A percentile compares a stretch with the other conserved stretches of the same genome.
phyloP scores from a whole-genome alignment of 148 eudicot species.

The Silene conica region DNA sequence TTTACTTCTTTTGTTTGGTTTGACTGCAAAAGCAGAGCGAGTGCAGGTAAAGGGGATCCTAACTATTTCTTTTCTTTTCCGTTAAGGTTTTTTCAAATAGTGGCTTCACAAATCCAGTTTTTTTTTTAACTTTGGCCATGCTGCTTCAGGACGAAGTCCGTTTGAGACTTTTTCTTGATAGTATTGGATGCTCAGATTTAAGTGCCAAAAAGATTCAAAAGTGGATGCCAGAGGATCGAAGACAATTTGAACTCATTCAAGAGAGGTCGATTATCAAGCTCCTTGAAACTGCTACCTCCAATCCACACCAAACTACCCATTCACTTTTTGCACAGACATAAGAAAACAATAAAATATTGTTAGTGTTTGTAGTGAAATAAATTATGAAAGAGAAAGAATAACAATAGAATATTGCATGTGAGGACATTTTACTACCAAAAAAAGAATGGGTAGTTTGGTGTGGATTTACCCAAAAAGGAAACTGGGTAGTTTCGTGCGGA shows the following conservation, averaged over 20 bases:
- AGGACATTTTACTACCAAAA: too few species aligned
- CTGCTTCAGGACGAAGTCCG: slow-evolving; percentile 90
- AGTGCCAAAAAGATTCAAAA: slow-evolving; percentile 97
- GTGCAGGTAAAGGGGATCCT: slow-evolving; percentile 60
- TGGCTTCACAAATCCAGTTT: not conserved
- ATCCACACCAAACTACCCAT: too few species aligned
- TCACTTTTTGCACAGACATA: too few species aligned
- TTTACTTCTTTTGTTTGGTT: slow-evolving; percentile 90
- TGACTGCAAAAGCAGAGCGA: slow-evolving; percentile 96
- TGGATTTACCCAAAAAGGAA: too few species aligned
- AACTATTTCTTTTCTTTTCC: not conserved
- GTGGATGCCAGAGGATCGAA: slow-evolving; percentile 99
- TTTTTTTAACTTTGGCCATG: slow-evolving; percentile 20
- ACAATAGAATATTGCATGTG: too few species aligned
- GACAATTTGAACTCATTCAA: slow-evolving; percentile 94
- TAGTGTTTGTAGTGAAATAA: too few species aligned
- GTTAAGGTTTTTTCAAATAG: not conserved
- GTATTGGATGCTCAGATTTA: slow-evolving; percentile 93
- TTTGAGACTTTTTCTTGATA: slow-evolving; percentile 91
- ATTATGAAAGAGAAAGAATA: too few species aligned
- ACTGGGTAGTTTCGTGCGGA: too few species aligned
- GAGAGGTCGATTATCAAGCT: slow-evolving; percentile 59
- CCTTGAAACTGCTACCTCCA: not conserved
- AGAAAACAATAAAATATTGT: too few species aligned
- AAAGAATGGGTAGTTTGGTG: too few species aligned